Evolutionary conservation across 768 basidiomycete species (phyloP), one percentile per base, ranked within the genome.

Genomic region (Chalciporus sphaerocephalus): DNA sequence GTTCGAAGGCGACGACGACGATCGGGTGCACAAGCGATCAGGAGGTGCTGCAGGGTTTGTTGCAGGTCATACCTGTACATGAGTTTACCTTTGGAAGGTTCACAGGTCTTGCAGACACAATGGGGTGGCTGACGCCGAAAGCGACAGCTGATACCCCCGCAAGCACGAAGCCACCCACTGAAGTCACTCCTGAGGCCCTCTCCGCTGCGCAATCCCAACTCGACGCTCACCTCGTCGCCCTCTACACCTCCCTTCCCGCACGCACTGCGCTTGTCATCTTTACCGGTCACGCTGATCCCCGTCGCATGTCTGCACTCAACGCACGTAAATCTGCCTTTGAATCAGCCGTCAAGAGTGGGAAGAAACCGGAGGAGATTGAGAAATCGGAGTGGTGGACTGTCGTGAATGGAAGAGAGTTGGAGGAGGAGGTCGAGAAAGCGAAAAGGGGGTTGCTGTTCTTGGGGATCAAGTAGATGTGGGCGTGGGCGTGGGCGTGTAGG

Each of bases 241-340:
- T 97, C 0, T 82, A 94, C 57, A 69, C 74, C 0, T 62, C 81
- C 0, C 76, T 98, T 0, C 92, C 93, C 0, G 62, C 83, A 2
- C 80, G 83, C 17, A 91, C 93, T 0, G 92, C 92, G 0, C 63
- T 97, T 17, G 67, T 97, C 42, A 72, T 98, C 30, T 83, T 96
- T 59, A 89, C 87, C 0, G 93, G 94, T 1, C 92, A 97, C 58
- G 82, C 83, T 0, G 90, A 96, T 62, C 93, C 94, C 0, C 79
- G 90, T 0, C 70, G 64, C 6, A 92, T 95, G 90, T 72, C 85
- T 3, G 62, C 74, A 20, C 69, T 98, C 17, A 83, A 83, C 53
- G 78, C 77, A 5, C 74, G 83, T 40, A 87, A 91, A 65, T 67
- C 64, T 4, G 74, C 76, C 23, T 95, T 92, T 55, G 93, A 97